These are phyloP conservation scores for Fusarium coffeatum DNA, from an alignment of 2,329 filamentous ascomycete species.

Conservation along the genomic window DNA sequence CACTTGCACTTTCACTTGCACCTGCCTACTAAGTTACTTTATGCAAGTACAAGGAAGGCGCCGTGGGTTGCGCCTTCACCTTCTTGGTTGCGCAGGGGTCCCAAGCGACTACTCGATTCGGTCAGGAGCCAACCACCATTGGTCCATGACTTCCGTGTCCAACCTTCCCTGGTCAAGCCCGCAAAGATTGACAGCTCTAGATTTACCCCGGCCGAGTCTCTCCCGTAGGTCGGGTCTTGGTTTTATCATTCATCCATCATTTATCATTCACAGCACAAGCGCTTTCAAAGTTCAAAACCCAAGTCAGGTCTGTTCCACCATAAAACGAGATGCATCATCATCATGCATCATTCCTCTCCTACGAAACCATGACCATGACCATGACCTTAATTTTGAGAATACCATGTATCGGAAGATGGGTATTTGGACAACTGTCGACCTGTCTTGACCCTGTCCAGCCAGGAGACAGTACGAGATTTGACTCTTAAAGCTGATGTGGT, in stretches of 20 bases:
- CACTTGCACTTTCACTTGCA: not conserved
- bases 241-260: not conserved
- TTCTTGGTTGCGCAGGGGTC: constrained; percentile 36
- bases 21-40: constrained; percentile 7
- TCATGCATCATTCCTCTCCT: constrained; percentile 1
- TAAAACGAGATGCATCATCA: constrained; percentile 15
- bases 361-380: not conserved
- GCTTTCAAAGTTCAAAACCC: not conserved
- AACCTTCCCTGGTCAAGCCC: constrained; percentile 40
- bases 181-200: constrained; percentile 36
- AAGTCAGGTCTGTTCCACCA: constrained; percentile 22
- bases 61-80: constrained; percentile 7
- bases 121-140: constrained; percentile 41
- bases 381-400: not conserved
- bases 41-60: constrained; percentile 27
- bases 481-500: not conserved
- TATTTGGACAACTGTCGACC: not conserved
- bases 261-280: constrained; percentile 4
- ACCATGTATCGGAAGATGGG: not conserved
- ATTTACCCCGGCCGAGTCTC: constrained; percentile 16
- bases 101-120: constrained; percentile 47
- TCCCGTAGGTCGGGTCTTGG: not conserved
- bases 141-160: constrained; percentile 30
- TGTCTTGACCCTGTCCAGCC: not conserved
- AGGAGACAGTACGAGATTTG: not conserved